Evolutionary conservation across 2,329 filamentous ascomycete genomes (phyloP).

Genomic region (Aspergillus latus): DNA sequence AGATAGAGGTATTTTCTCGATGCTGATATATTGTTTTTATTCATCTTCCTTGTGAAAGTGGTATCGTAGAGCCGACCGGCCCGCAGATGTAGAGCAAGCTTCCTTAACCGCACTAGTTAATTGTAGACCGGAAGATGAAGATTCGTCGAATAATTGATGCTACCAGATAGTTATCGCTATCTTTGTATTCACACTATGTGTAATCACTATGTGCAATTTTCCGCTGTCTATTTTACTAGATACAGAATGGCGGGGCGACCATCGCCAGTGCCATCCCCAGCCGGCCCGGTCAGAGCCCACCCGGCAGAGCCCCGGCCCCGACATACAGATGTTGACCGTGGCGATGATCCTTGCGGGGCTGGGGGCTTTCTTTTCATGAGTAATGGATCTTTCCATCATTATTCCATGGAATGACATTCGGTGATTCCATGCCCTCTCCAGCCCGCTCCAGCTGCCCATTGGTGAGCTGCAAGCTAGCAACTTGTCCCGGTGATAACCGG

Average conservation of each 20-base stretch:
- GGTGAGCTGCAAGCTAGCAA: neutral
- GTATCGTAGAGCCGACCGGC: too few relatives aligned
- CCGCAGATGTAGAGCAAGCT: too few relatives aligned
- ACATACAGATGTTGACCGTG: neutral
- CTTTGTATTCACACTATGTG: neutral
- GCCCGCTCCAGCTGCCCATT: neutral
- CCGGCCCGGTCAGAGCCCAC: constrained; percentile 15
- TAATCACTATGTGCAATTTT: neutral
- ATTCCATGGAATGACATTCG: neutral
- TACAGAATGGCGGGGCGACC: neutral
- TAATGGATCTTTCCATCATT: neutral
- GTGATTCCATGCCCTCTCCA: neutral
- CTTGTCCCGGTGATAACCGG: constrained; percentile 10
- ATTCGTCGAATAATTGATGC: neutral
- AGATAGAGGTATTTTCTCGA: constrained; percentile 18
- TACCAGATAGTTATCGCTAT: neutral
- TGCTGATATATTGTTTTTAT: too few relatives aligned
- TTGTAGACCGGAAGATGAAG: neutral
- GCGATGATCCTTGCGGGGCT: constrained; percentile 2
- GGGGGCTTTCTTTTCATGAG: neutral
- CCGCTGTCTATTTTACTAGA: neutral
- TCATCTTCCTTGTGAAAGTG: too few relatives aligned
- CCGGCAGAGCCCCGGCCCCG: constrained; percentile 1
- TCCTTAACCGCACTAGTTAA: too few relatives aligned
- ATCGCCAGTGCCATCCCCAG: neutral